Evolutionary conservation across 441 rosid species (phyloP).

Genomic region (Theobroma grandiflorum): DNA sequence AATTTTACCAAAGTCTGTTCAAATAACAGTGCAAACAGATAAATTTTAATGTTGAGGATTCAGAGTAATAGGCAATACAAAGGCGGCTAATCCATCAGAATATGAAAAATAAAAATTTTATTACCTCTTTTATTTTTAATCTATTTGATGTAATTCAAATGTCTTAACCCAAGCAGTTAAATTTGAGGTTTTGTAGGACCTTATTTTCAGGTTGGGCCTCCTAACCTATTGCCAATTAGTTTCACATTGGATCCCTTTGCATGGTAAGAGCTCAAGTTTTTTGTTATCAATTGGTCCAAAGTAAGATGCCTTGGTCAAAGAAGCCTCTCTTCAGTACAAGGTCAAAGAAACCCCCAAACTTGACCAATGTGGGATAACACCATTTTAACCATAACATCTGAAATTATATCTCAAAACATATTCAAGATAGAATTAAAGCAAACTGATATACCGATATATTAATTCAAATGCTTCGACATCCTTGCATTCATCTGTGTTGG

Average conservation of each 20-base stretch:
- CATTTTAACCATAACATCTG: not conserved
- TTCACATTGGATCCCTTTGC: not conserved
- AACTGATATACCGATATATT: slow-evolving; percentile 66
- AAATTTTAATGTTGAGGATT: not conserved
- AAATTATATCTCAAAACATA: slow-evolving; percentile 18
- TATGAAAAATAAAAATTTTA: not conserved
- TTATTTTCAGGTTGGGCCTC: not conserved
- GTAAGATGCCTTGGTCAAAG: not conserved
- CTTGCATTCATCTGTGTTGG: slow-evolving; percentile 83
- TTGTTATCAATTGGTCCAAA: not conserved
- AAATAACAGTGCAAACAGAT: not conserved
- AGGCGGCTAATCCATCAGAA: not conserved
- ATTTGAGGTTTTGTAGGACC: not conserved
- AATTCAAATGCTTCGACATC: slow-evolving; percentile 86
- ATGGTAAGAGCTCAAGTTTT: slow-evolving; percentile 1
- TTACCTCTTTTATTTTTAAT: not conserved
- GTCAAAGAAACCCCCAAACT: not conserved
- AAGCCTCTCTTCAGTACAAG: not conserved
- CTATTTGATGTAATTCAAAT: not conserved
- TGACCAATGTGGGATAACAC: not conserved
- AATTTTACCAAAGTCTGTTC: not conserved
- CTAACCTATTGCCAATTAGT: not conserved
- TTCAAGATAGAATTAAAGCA: slow-evolving; percentile 8
- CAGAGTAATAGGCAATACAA: slow-evolving; percentile 5
- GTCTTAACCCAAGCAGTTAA: not conserved